Evolutionary conservation across 495 filamentous ascomycete genomes (phyloP).

Genomic region (Alectoria sarmentosa): DNA sequence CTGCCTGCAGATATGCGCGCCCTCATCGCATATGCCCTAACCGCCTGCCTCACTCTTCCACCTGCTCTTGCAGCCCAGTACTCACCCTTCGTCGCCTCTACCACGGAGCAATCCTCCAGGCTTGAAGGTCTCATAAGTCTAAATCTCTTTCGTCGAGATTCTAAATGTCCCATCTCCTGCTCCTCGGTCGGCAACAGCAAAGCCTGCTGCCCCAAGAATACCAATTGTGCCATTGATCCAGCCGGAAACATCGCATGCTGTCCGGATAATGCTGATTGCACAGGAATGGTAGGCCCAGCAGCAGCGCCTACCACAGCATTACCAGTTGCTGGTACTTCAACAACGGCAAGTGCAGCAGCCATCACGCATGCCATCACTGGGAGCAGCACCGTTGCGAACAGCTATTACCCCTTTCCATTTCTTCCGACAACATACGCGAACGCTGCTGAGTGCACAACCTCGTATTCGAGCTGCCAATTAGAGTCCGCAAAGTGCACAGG

Average conservation of each 20-base stretch:
- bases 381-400: constrained; percentile 36
- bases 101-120: neutral
- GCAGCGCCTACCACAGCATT: constrained; percentile 29
- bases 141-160: constrained; percentile 22
- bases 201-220: constrained; percentile 48
- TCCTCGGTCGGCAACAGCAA: constrained; percentile 15
- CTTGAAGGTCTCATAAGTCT: constrained; percentile 10
- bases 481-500: constrained; percentile 58
- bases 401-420: constrained; percentile 58
- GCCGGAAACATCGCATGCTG: constrained; percentile 61
- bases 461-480: constrained; percentile 56
- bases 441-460: constrained; percentile 56
- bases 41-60: constrained; percentile 1
- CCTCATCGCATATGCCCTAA: neutral
- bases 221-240: constrained; percentile 50
- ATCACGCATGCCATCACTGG: constrained; percentile 21
- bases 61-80: constrained; percentile 14
- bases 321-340: constrained; percentile 29
- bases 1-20: neutral
- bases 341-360: constrained; percentile 18
- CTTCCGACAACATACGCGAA: constrained; percentile 61
- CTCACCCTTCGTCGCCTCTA: constrained; percentile 15
- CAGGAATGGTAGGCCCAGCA: constrained; percentile 44
- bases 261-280: constrained; percentile 53
- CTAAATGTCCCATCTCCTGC: constrained; percentile 22